These are phyloP conservation scores for Magnusiomyces sp. DNA, from an alignment of 1,139 yeast genomes.

Conservation along the genomic window DNA sequence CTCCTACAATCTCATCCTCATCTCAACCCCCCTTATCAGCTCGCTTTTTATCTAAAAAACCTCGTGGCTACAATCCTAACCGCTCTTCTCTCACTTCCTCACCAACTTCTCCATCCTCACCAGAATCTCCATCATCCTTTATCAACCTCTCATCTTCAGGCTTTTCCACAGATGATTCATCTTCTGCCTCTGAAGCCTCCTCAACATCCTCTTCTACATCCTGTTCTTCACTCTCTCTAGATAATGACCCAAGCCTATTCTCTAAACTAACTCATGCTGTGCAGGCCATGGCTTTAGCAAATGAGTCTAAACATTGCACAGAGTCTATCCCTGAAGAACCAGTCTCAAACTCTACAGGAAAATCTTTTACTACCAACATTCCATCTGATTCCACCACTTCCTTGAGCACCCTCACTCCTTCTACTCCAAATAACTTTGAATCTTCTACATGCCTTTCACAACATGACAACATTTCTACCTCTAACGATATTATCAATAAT, in stretches of 20 bases:
- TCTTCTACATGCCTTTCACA: background rate
- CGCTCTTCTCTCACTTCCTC: slow-evolving; percentile 2
- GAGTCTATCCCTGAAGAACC: background rate
- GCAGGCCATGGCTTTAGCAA: slow-evolving; percentile 9
- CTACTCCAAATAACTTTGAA: background rate
- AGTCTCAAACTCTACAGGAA: background rate
- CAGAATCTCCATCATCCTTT: slow-evolving; percentile 12
- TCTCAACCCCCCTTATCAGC: slow-evolving; percentile 3
- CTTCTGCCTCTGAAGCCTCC: slow-evolving; percentile 6
- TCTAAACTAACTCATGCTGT: slow-evolving; percentile 9
- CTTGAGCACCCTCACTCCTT: slow-evolving; percentile 2
- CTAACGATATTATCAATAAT: background rate
- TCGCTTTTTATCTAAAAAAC: slow-evolving; percentile 7
- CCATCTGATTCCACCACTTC: background rate
- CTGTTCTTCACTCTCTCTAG: slow-evolving; percentile 6
- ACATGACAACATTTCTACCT: background rate
- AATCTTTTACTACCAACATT: background rate
- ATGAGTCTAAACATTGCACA: background rate
- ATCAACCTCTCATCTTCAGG: slow-evolving; percentile 7
- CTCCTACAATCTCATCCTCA: slow-evolving; percentile 1
- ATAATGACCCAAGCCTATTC: slow-evolving; percentile 3
- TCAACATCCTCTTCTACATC: slow-evolving; percentile 6
- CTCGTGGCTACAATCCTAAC: slow-evolving; percentile 7
- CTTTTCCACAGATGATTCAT: slow-evolving; percentile 10
- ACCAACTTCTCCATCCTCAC: slow-evolving; percentile 9